Evolutionary conservation across 2,329 filamentous ascomycete species (phyloP).

Genomic region (Graphiopsis chlorocephala): DNA sequence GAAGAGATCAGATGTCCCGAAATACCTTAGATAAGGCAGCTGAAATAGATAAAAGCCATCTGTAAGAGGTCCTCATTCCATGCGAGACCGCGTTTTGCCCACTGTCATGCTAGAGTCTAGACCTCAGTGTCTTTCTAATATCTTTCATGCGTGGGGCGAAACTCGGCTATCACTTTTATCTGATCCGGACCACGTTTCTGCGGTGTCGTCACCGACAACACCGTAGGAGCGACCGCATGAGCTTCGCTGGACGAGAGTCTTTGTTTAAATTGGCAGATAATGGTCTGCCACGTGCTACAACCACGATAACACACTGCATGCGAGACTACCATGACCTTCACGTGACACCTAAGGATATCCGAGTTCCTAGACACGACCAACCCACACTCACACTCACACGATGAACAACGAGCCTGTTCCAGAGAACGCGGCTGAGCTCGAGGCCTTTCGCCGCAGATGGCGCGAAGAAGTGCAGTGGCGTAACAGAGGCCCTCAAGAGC

Average conservation of each 20-base stretch:
- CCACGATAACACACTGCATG: neutral
- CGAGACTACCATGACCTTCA: neutral
- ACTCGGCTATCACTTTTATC: neutral
- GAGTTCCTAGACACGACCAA: neutral
- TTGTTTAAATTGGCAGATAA: neutral
- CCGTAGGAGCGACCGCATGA: neutral
- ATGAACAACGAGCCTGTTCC: slow-evolving; percentile 13
- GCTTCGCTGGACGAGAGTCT: neutral
- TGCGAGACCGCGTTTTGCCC: neutral
- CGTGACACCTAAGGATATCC: neutral
- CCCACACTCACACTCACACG: too few relatives aligned
- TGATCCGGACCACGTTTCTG: neutral
- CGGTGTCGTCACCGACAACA: neutral
- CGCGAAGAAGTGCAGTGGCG: slow-evolving; percentile 69
- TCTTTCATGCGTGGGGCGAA: neutral
- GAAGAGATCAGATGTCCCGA: neutral
- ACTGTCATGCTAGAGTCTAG: neutral
- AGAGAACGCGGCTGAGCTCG: slow-evolving; percentile 63
- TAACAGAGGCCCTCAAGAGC: slow-evolving; percentile 34
- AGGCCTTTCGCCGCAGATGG: slow-evolving; percentile 84
- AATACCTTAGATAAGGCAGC: neutral
- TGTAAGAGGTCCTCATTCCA: neutral
- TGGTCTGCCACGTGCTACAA: neutral
- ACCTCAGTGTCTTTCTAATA: neutral
- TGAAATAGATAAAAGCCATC: neutral